Conservation (phyloP, 306 rosid species). For the Fagus sylvatica region DNA sequence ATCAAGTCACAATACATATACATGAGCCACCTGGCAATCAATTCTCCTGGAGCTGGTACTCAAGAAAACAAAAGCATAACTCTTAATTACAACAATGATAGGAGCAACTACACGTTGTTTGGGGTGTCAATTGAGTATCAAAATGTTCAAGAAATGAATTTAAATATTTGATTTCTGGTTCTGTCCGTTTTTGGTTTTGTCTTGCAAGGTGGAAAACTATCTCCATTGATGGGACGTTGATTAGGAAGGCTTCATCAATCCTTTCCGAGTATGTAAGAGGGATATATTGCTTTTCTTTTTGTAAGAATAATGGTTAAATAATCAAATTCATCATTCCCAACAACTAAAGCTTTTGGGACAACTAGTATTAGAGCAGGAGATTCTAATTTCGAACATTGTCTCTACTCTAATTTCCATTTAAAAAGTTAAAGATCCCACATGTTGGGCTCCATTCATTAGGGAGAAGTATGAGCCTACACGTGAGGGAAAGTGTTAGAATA, state of each 20-base stretch:
- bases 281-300: neutral
- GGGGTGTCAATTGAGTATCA: neutral
- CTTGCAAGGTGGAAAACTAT: neutral
- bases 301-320: too few species aligned
- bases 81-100: neutral
- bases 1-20: neutral
- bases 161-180: neutral
- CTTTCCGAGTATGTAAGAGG: neutral
- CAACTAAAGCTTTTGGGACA: too few species aligned
- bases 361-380: too few species aligned
- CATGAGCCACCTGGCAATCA: neutral
- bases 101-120: neutral
- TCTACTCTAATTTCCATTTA: too few species aligned
- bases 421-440: too few species aligned
- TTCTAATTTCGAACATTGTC: too few species aligned
- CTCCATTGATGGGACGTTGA: neutral
- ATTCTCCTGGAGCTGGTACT: neutral
- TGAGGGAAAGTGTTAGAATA: too few species aligned
- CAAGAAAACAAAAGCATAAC: neutral
- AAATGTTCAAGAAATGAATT: neutral
- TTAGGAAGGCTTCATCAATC: neutral
- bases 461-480: too few species aligned
- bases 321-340: too few species aligned
- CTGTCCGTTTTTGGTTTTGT: neutral
- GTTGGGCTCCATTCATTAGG: too few species aligned